Evolutionary conservation across 2,329 filamentous ascomycete species (phyloP), one percentile per base, ranked within the genome.

Genomic region (Bipolaris cookei): DNA sequence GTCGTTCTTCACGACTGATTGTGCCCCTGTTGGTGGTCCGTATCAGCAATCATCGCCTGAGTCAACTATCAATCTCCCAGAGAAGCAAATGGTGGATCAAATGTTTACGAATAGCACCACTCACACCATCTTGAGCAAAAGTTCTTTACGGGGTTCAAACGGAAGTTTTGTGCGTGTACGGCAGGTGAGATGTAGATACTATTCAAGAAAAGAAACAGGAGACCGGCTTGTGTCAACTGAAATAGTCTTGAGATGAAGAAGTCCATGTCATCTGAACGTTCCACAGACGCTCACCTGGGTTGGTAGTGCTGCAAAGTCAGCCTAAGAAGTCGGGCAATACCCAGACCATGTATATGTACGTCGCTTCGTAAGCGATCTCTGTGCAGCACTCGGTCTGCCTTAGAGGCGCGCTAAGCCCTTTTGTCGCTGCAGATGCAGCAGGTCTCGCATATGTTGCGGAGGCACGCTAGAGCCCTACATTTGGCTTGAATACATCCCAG

Each of bases 301-400:
- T 25, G 41, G 28, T 5, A 23, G 28, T n/a, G 41, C 25, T 44
- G 23, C 25, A 30, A 44, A 44, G n/a, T 44, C 25, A 44, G 41
- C 41, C 23, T 44, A 14, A 23, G 16, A 4, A 3, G 11, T 18
- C 41, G n/a, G 10, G 8, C 8, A 13, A n/a, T 23, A 44, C 41
- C 41, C 25, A 18, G 41, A 25, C 25, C n/a, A 30, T n/a, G 41
- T 44, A 44, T 44, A 44, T 44, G 41, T 44, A 44, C 21, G 25
- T 8, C 16, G 25, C 41, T 44, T 30, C 8, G n/a, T 28, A 16
- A 30, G 41, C 41, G 10, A 10, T 30, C 10, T 30, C 28, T 3
- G 28, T 30, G 41, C 21, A 43, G 41, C 28, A 30, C 10, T 30
- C 28, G 28, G 28, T 30, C 28, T n/a, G 41, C 10, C n/a, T 4